These are phyloP conservation scores for Metschnikowia anglica DNA, from an alignment of 805 yeast species.

Conservation along the genomic window DNA sequence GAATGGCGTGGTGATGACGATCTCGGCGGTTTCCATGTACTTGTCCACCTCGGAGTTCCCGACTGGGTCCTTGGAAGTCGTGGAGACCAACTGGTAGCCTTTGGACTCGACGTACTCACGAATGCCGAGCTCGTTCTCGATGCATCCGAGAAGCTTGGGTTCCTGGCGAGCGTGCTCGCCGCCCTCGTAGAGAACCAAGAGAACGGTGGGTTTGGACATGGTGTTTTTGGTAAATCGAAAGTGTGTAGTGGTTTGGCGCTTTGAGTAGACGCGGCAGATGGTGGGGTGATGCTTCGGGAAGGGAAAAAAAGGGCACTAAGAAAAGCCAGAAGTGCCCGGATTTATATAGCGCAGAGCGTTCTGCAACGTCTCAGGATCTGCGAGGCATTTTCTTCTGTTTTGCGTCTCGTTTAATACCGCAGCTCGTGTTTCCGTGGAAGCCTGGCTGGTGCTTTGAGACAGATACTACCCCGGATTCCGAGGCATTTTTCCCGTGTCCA, in stretches of 20 bases:
- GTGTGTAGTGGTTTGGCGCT: background rate
- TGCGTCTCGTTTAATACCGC: too few relatives aligned
- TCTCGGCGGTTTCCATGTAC: slow-evolving; percentile 68
- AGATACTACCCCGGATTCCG: slow-evolving; percentile 4
- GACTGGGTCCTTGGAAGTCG: slow-evolving; percentile 67
- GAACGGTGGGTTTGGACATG: slow-evolving; percentile 38
- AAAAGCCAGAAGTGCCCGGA: too few relatives aligned
- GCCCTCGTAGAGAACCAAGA: slow-evolving; percentile 60
- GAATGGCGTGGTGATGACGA: slow-evolving; percentile 80
- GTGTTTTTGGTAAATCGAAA: too few relatives aligned
- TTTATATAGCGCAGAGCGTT: too few relatives aligned
- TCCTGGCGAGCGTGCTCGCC: slow-evolving; percentile 59
- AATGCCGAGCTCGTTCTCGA: slow-evolving; percentile 75
- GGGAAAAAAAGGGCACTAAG: too few relatives aligned
- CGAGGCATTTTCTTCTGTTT: too few relatives aligned
- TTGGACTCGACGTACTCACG: slow-evolving; percentile 59
- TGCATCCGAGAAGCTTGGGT: slow-evolving; percentile 61
- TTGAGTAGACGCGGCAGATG: too few relatives aligned
- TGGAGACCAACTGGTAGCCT: slow-evolving; percentile 67
- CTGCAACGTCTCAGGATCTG: too few relatives aligned
- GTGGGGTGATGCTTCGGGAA: too few relatives aligned
- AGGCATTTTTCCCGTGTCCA: background rate
- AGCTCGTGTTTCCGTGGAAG: too few relatives aligned
- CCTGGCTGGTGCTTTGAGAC: too few relatives aligned
- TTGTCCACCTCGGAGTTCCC: slow-evolving; percentile 56